Percentiles rank a stretch among this genome's conserved stretches.
Conservation (phyloP, 129 eudicot genomes). For the Helianthus tuberosus region DNA sequence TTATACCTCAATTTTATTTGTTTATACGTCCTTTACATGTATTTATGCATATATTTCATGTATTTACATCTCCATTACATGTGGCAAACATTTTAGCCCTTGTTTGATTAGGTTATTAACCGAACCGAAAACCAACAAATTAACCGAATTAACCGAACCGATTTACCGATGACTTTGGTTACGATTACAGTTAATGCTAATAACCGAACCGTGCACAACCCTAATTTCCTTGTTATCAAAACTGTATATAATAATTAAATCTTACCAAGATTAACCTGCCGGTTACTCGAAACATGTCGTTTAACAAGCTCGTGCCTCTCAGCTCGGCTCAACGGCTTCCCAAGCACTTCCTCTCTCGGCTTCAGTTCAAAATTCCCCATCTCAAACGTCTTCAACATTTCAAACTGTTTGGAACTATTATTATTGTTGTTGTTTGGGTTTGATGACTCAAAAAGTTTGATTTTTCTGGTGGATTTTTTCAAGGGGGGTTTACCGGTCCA, state of each 20-base stretch:
- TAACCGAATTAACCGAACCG: no score
- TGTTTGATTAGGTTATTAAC: no score
- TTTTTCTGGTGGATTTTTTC: constrained; percentile 61
- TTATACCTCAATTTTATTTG: no score
- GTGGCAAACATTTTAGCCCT: no score
- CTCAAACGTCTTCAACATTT: constrained; percentile 52
- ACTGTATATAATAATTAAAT: neutral
- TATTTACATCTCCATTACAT: no score
- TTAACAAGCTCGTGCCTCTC: constrained; percentile 68
- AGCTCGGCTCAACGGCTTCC: constrained; percentile 61
- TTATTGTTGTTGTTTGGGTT: constrained; percentile 4
- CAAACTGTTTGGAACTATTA: constrained; percentile 30
- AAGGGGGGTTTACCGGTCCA: constrained; percentile 98
- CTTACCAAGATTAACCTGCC: constrained; percentile 92
- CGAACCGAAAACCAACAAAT: no score
- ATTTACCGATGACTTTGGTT: no score
- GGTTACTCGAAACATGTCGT: constrained; percentile 52
- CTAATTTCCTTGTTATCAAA: no score
- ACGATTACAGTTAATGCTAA: no score
- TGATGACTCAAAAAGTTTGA: constrained; percentile 61
- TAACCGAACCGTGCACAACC: no score
- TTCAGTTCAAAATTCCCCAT: constrained; percentile 49
- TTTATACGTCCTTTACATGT: no score
- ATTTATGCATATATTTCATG: no score
- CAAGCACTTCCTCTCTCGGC: constrained; percentile 74